Base-by-base conservation (phyloP, 2,329 filamentous ascomycete species). In the Colletotrichum karsti region DNA sequence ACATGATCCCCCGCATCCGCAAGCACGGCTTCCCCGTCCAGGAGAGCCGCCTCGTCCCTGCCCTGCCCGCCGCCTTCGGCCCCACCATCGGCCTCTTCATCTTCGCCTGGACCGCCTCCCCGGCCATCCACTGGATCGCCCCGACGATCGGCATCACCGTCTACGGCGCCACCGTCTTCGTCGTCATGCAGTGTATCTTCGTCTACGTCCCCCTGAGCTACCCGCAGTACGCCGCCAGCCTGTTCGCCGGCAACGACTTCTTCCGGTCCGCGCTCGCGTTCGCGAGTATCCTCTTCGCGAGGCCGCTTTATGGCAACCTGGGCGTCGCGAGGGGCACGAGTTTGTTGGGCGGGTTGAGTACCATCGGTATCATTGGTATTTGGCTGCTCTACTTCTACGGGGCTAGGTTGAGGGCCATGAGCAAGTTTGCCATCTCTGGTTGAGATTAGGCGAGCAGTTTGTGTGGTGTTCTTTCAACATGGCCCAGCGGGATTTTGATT, bases 191-290 rank as follows among this genome's bases (percentile, higher is more conserved):
- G 76, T 87, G 85, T 76, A 84, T 90, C 75, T 90, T 89, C 73
- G 80, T 88, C 70, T 90, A 90, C 76, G 83, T 90, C 15, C 85
- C 87, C 1, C 78, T 88, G 20, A 82, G 79, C 57, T 89, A 89
- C 72, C 86, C 86, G 5, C 78, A 81, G 71, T 88, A 89, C 73
- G 87, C 87, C 0, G 87, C 88, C 39, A 85, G 82, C 54, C 77
- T 90, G 22, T 90, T 91, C 73, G 88, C 88, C 1, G 87, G 82
- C 6, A 91, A 90, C 73, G 88, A 90, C 78, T 87, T 89, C 74
- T 84, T 86, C 76, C 82, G 87, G 42, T 84, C 82, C 30, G 84
- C 87, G 2, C 77, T 92, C 3, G 90, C 89, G 7, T 88, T 86
- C 57, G 88, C 84, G 0, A 86, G 85, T 26, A 84, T 92, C 50